These are phyloP conservation scores for Fusarium continuum DNA, from an alignment of 2,329 filamentous ascomycete species.

Conservation along the genomic window DNA sequence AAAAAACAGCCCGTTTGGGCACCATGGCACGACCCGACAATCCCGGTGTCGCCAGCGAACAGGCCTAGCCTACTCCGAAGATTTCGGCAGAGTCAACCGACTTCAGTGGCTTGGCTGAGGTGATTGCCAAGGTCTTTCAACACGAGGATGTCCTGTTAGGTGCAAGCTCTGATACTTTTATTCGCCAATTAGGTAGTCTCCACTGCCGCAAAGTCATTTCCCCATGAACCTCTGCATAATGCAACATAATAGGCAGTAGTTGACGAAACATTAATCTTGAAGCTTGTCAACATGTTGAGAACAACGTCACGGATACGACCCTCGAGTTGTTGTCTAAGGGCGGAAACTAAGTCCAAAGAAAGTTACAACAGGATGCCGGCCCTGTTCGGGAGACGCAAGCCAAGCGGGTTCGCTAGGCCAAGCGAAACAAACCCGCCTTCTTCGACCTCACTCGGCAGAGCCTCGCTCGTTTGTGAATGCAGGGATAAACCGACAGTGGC, in stretches of 20 bases:
- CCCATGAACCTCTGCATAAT: no score
- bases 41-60: slow-evolving; percentile 2
- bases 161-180: background rate
- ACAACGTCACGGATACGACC: slow-evolving; percentile 1
- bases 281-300: background rate
- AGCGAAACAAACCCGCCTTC: slow-evolving; percentile 29
- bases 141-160: background rate
- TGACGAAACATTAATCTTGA: background rate
- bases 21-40: slow-evolving; percentile 10
- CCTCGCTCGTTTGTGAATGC: slow-evolving; percentile 11
- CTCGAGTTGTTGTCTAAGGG: slow-evolving; percentile 32
- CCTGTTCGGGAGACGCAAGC: slow-evolving; percentile 35
- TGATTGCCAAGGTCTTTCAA: slow-evolving; percentile 9
- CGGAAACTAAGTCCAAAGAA: slow-evolving; percentile 29
- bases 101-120: slow-evolving; percentile 13
- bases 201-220: no score
- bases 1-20: background rate
- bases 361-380: slow-evolving; percentile 21
- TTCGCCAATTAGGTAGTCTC: no score
- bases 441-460: slow-evolving; percentile 13
- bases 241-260: no score
- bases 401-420: slow-evolving; percentile 30
- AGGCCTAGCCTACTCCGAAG: slow-evolving; percentile 17
- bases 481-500: slow-evolving; percentile 28
- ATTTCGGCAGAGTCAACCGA: slow-evolving; percentile 9